Base-by-base conservation (phyloP, 2,329 filamentous ascomycete species). In the Penicillium occitanis region DNA sequence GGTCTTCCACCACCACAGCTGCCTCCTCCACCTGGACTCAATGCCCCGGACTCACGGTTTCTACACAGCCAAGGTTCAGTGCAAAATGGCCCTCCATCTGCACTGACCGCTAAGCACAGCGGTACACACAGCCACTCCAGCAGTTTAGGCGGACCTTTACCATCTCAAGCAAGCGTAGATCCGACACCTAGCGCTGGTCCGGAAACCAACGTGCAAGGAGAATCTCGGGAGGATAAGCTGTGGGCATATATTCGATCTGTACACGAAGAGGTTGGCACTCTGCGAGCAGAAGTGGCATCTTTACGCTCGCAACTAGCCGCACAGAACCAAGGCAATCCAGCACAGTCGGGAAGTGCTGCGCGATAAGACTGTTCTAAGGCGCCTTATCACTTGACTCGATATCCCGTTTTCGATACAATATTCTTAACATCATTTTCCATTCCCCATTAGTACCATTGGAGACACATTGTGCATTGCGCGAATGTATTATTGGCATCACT, bases 171-270 rank as follows among this genome's bases (percentile, higher is more conserved):
- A 59, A 73, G 61, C 19, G 19, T 40, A n/a, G 62, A 67, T 28
- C 42, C 64, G 19, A 58, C 46, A 33, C 35, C 40, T 48, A 68
- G 6, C 62, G 65, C 13, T 61, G 44, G 68, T 5, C 68, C 69
- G 60, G 75, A 76, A 42, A 51, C 72, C 19, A 71, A 64, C 53
- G 71, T 72, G 28, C 67, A 57, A 55, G 46, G 70, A 3, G 77
- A 78, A 25, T 69, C 69, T 59, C 73, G 75, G 22, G 75, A 76
- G 40, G 78, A 80, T 50, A 78, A 78, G 50, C 68, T 82, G 3
- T 82, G 80, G 80, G 72, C 77, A 33, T 80, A 80, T 67, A 76
- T 81, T 40, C 78, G 76, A 40, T 78, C 74, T 46, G 74, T 82
- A 55, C 79, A 82, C 60, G 76, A 80, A 8, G 75, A 81, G 67